A percentile compares a stretch with the other conserved stretches of the same genome.
phyloP scores from a whole-genome alignment of 345 rosid species.

The Rhodamnia argentea region DNA sequence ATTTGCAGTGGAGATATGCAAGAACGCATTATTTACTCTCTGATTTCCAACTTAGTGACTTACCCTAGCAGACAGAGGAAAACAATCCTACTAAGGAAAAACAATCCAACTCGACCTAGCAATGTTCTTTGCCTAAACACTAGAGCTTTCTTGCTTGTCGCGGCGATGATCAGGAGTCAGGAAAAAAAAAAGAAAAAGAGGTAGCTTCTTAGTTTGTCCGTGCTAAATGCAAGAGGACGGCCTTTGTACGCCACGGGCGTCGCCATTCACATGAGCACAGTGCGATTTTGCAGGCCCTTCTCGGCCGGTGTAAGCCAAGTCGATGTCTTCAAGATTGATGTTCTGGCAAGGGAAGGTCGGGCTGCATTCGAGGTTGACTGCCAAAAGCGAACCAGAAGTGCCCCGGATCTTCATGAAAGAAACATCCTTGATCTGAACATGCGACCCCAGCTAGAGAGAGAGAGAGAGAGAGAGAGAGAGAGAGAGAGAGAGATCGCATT shows the following conservation, averaged over 20 bases:
- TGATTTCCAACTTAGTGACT: not conserved
- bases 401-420: slow-evolving; percentile 4
- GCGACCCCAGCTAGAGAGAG: not conserved
- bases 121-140: not conserved
- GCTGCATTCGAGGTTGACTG: slow-evolving; percentile 10
- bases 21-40: not conserved
- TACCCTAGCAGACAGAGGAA: not conserved
- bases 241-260: not conserved
- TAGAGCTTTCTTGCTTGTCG: slow-evolving; percentile 32
- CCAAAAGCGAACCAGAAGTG: slow-evolving; percentile 4
- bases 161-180: not conserved
- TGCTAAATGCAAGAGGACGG: not conserved
- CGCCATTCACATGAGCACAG: slow-evolving; percentile 1
- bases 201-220: too few species aligned
- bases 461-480: too few species aligned
- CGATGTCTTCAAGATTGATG: slow-evolving; percentile 5
- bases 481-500: too few species aligned
- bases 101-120: not conserved
- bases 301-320: not conserved
- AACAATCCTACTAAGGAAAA: not conserved
- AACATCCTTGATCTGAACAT: slow-evolving; percentile 4
- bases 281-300: not conserved
- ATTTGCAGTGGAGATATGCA: too few species aligned
- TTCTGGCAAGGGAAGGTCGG: not conserved
- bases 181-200: too few species aligned